Conservation (phyloP, 164 flowering plant genomes). For the Vitis rupestris region DNA sequence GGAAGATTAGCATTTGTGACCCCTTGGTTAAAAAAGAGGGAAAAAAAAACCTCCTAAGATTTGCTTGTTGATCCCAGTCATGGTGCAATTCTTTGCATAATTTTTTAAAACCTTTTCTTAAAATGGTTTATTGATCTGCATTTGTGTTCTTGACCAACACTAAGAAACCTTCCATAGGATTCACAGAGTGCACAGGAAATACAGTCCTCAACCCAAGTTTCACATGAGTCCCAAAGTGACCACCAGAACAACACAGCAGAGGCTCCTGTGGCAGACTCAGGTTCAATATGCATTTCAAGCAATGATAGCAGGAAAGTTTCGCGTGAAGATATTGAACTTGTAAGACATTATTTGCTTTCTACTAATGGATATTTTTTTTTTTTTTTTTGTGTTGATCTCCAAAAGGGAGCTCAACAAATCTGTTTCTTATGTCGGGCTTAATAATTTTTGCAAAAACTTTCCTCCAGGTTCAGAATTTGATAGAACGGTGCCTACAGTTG, state of each 20-base stretch:
- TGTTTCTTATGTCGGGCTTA: background rate
- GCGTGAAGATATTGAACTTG: conserved; percentile 85
- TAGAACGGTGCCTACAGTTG: conserved; percentile 86
- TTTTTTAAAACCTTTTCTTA: background rate
- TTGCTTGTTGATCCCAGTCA: background rate
- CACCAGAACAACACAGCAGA: conserved; percentile 57
- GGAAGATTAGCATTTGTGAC: too few relatives aligned
- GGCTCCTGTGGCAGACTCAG: conserved; percentile 64
- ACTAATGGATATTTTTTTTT: background rate
- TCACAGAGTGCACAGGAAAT: conserved; percentile 50
- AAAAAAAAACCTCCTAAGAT: too few relatives aligned
- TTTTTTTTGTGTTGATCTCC: background rate
- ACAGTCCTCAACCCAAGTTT: conserved; percentile 53
- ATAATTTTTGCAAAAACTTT: conserved; percentile 5
- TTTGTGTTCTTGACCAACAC: background rate
- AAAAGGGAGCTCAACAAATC: background rate
- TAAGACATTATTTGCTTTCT: conserved; percentile 26
- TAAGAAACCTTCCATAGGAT: conserved; percentile 32
- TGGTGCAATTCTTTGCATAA: background rate
- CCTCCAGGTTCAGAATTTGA: conserved; percentile 88
- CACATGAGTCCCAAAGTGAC: conserved; percentile 72
- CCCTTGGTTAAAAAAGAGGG: too few relatives aligned
- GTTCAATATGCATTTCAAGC: conserved; percentile 72
- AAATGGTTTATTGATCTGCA: background rate
- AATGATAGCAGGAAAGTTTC: conserved; percentile 81